Evolutionary conservation across 2,329 filamentous ascomycete genomes (phyloP).

Genomic region (Talaromyces sp.): DNA sequence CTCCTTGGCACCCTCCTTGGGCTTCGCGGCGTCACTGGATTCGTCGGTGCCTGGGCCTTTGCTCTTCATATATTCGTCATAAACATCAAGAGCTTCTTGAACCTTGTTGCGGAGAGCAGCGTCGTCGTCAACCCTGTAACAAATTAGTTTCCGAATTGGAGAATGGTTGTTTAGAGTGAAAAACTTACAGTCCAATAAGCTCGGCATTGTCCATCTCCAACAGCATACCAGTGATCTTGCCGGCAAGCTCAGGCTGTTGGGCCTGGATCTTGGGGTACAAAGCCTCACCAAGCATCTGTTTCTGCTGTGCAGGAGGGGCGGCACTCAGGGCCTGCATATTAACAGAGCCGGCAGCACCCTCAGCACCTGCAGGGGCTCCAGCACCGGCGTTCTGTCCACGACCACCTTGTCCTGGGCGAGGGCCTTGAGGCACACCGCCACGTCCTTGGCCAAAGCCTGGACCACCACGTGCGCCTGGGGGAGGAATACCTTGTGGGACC

Average conservation of each 20-base stretch:
- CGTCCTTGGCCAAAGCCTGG: slow-evolving; percentile 41
- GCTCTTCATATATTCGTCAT: slow-evolving; percentile 97
- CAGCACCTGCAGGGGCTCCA: slow-evolving; percentile 27
- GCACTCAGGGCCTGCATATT: slow-evolving; percentile 48
- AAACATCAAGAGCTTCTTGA: slow-evolving; percentile 92
- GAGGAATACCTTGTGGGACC: slow-evolving; percentile 40
- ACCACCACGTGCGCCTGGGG: slow-evolving; percentile 42
- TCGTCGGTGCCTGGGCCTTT: slow-evolving; percentile 49
- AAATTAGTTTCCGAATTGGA: slow-evolving; percentile 12
- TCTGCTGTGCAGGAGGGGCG: slow-evolving; percentile 71
- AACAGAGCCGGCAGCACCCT: slow-evolving; percentile 35
- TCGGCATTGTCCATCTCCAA: slow-evolving; percentile 98
- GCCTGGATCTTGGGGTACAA: slow-evolving; percentile 98
- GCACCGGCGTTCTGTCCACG: slow-evolving; percentile 32
- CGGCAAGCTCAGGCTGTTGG: slow-evolving; percentile 90
- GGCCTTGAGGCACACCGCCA: slow-evolving; percentile 38
- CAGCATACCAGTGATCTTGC: slow-evolving; percentile 99
- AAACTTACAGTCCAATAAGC: slow-evolving; percentile 86
- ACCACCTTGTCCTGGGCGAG: slow-evolving; percentile 36
- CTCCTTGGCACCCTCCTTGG: slow-evolving; percentile 40
- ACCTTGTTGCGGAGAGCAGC: slow-evolving; percentile 88
- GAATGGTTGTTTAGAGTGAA: not conserved
- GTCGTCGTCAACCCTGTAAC: slow-evolving; percentile 76
- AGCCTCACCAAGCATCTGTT: slow-evolving; percentile 96
- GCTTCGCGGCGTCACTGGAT: slow-evolving; percentile 39